Percentiles rank a stretch among this genome's conserved stretches.
Evolutionary conservation across 2,329 filamentous ascomycete genomes (phyloP).

Genomic region (Talaromyces verruculosus): DNA sequence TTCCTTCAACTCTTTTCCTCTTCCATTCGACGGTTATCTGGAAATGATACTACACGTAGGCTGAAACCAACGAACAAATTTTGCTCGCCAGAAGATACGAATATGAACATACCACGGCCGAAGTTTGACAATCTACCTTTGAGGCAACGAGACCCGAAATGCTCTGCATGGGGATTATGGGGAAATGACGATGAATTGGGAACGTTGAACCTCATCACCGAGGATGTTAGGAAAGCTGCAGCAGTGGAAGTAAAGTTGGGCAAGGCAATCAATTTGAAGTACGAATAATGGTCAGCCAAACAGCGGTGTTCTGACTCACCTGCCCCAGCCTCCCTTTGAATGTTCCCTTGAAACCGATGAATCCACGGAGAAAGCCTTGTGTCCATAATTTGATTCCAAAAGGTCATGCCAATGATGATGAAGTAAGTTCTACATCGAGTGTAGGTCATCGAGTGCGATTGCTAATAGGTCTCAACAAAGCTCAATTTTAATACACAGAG

Average conservation of each 20-base stretch:
- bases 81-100: neutral
- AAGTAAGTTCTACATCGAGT: slow-evolving; percentile 14
- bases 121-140: slow-evolving; percentile 17
- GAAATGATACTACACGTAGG: neutral
- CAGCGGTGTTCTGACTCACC: neutral
- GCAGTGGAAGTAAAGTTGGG: slow-evolving; percentile 16
- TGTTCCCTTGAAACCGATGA: slow-evolving; percentile 23
- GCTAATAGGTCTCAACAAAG: neutral
- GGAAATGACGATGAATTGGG: slow-evolving; percentile 21
- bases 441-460: no score
- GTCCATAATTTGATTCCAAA: slow-evolving; percentile 25
- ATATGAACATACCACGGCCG: neutral
- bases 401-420: slow-evolving; percentile 27
- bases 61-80: neutral
- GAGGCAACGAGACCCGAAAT: slow-evolving; percentile 14
- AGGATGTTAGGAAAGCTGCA: slow-evolving; percentile 17
- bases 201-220: slow-evolving; percentile 21
- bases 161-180: slow-evolving; percentile 22
- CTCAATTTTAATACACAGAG: slow-evolving; percentile 23
- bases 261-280: slow-evolving; percentile 21
- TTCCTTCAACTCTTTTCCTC: neutral
- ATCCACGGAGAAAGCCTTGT: slow-evolving; percentile 25
- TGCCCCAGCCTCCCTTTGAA: slow-evolving; percentile 18
- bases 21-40: neutral
- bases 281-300: neutral